Conservation (phyloP, 1,284 basidiomycete species). For the Fomitopsis betulina region DNA sequence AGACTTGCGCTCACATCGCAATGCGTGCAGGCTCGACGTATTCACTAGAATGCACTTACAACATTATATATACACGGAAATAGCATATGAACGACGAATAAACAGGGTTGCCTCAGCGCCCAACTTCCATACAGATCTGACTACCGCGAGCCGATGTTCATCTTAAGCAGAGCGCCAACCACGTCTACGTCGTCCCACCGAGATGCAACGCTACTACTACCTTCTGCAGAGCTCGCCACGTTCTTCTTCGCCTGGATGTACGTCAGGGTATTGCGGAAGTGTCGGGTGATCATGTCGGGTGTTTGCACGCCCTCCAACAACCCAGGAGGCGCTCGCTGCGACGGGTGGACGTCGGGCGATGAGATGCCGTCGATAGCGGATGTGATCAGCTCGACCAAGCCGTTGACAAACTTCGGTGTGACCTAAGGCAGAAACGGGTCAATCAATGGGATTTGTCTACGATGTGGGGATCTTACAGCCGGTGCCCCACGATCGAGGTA, state of each 20-base stretch:
- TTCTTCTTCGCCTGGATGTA: conserved; percentile 81
- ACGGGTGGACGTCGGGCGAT: conserved; percentile 80
- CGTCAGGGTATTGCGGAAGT: conserved; percentile 86
- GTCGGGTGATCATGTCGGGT: conserved; percentile 87
- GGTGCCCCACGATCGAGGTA: conserved; percentile 90
- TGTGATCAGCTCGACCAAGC: conserved; percentile 89
- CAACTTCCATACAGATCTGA: not conserved
- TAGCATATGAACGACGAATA: conserved; percentile 1
- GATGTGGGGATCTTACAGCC: conserved; percentile 52
- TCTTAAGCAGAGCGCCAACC: conserved; percentile 81
- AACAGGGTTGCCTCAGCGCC: not conserved
- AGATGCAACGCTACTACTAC: conserved; percentile 36
- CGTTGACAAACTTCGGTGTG: conserved; percentile 92
- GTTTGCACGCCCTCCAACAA: conserved; percentile 87
- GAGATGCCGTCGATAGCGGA: conserved; percentile 86
- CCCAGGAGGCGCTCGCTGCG: conserved; percentile 74
- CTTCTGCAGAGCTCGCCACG: conserved; percentile 27
- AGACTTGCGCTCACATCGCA: too few species aligned
- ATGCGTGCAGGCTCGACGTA: not conserved
- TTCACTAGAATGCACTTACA: not conserved
- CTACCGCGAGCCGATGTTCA: conserved; percentile 51
- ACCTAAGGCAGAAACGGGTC: conserved; percentile 42
- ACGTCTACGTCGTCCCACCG: conserved; percentile 85
- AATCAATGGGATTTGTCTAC: conserved; percentile 3
- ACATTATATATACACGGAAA: conserved; percentile 1